A percentile compares a stretch with the other conserved stretches of the same genome.
phyloP scores from a whole-genome alignment of 148 eudicot species.

The Silene latifolia region DNA sequence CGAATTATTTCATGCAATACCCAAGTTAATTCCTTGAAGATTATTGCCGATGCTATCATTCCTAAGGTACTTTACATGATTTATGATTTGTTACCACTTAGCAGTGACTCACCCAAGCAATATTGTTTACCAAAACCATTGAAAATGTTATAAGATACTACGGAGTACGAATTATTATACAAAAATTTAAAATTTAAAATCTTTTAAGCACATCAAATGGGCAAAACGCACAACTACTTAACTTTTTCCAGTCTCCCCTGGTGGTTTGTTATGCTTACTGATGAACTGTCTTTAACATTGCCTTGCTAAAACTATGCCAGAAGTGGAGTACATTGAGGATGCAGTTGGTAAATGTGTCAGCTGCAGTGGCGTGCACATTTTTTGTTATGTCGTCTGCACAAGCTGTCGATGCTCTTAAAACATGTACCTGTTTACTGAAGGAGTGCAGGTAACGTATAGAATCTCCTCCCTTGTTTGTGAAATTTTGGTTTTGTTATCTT shows the following conservation, averaged over 20 bases:
- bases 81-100: no score
- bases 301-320: slow-evolving; percentile 21
- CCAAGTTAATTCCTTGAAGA: slow-evolving; percentile 27
- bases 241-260: not conserved
- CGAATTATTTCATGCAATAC: slow-evolving; percentile 31
- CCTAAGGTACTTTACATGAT: slow-evolving; percentile 36
- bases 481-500: not conserved
- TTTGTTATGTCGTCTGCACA: slow-evolving; percentile 72
- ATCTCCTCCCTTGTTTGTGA: not conserved
- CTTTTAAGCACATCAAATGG: not conserved
- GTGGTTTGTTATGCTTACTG: not conserved
- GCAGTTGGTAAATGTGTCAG: slow-evolving; percentile 45
- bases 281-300: slow-evolving; percentile 9
- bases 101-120: not conserved
- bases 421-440: slow-evolving; percentile 84
- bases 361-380: slow-evolving; percentile 51
- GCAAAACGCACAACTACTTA: not conserved
- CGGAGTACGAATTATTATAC: no score
- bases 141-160: no score
- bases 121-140: not conserved
- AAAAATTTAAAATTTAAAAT: no score
- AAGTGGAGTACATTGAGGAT: slow-evolving; percentile 25
- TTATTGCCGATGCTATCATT: slow-evolving; percentile 24
- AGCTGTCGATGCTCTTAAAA: slow-evolving; percentile 93
- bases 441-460: slow-evolving; percentile 80